These are phyloP conservation scores for Moesziomyces sp. DNA, from an alignment of 1,284 basidiomycete species.

Conservation along the genomic window DNA sequence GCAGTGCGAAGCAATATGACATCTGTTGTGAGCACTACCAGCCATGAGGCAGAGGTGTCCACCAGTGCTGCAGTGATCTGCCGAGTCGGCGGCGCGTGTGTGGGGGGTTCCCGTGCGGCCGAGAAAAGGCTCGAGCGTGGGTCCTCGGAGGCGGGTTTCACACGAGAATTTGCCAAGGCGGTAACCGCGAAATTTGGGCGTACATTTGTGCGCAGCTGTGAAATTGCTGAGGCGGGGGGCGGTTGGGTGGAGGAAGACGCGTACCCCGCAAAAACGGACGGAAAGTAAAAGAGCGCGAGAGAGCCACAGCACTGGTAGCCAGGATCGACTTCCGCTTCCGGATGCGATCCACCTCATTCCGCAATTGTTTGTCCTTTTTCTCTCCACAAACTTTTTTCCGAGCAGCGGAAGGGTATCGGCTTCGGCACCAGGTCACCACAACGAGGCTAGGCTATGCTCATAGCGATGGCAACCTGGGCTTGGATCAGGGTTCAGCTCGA, in stretches of 20 bases:
- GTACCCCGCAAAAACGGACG: background rate
- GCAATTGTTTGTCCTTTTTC: no score
- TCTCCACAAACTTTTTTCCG: no score
- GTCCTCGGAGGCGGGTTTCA: background rate
- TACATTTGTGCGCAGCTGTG: no score
- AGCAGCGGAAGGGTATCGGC: no score
- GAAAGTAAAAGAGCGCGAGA: background rate
- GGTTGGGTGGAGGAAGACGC: background rate
- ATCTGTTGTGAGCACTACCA: background rate
- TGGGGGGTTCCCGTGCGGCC: background rate
- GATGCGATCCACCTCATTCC: no score
- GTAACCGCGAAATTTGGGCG: background rate
- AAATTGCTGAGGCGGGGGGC: no score
- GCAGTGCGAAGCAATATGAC: background rate
- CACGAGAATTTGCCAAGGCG: background rate
- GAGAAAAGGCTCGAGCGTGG: background rate
- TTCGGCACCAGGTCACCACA: no score
- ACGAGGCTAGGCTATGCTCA: no score
- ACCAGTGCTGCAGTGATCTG: background rate
- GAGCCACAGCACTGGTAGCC: no score
- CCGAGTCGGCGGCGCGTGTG: background rate
- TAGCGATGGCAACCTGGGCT: no score
- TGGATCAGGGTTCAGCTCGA: no score
- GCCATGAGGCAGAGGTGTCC: background rate
- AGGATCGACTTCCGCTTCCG: no score